These are phyloP conservation scores for Capsella bursapastoris DNA, from an alignment of 345 rosid species.

Conservation along the genomic window DNA sequence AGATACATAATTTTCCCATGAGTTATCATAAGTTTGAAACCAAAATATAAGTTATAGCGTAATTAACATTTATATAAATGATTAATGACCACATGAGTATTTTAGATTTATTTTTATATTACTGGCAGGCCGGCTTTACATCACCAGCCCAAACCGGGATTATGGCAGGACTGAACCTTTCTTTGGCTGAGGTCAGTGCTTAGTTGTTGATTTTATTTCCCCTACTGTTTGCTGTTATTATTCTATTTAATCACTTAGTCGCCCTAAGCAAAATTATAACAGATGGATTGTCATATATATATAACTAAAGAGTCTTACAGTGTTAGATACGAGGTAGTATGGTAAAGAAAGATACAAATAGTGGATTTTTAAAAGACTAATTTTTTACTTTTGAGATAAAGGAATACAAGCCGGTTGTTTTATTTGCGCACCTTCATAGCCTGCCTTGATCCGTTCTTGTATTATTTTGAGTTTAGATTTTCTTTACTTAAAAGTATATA, in stretches of 20 bases:
- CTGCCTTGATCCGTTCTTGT: background rate
- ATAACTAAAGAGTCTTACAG: background rate
- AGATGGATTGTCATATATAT: background rate
- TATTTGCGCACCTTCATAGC: background rate
- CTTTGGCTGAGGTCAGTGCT: conserved; percentile 63
- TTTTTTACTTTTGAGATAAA: background rate
- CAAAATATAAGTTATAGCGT: background rate
- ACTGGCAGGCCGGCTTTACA: conserved; percentile 71
- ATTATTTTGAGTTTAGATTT: background rate
- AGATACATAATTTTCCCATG: background rate
- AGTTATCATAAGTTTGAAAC: background rate
- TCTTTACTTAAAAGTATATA: background rate
- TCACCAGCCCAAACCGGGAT: conserved; percentile 89
- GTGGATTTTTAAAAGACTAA: background rate
- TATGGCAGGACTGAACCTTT: conserved; percentile 62
- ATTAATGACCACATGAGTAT: background rate
- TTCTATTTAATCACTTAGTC: background rate
- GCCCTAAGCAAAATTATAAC: background rate
- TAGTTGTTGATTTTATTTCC: background rate
- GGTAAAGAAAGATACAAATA: background rate
- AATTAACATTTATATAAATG: background rate
- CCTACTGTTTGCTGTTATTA: background rate
- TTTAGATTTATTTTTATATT: background rate
- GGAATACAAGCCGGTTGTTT: background rate
- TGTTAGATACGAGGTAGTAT: background rate